Evolutionary conservation across 2,329 filamentous ascomycete species (phyloP).

Genomic region (Teratosphaeriaceae sp.): DNA sequence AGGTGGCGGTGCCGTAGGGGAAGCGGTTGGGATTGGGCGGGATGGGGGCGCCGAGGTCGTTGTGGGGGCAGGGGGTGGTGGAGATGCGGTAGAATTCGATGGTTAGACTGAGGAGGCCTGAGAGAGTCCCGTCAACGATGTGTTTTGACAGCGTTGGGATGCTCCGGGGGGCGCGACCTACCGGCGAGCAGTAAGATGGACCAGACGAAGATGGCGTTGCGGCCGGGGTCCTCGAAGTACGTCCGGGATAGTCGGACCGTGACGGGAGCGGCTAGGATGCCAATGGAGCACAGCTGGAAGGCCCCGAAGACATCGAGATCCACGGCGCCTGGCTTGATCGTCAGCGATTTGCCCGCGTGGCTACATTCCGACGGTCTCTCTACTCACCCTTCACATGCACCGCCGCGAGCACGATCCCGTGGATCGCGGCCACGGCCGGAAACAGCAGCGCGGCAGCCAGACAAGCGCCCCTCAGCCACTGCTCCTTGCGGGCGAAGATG

Average conservation of each 20-base stretch:
- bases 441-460: conserved; percentile 57
- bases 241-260: conserved; percentile 56
- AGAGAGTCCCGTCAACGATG: neutral
- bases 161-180: conserved; percentile 24
- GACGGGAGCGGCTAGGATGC: conserved; percentile 56
- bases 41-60: conserved; percentile 34
- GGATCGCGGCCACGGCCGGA: conserved; percentile 57
- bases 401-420: conserved; percentile 55
- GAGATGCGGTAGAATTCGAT: conserved; percentile 57
- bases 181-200: conserved; percentile 55
- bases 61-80: conserved; percentile 37
- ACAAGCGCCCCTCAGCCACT: conserved; percentile 58
- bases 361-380: no score
- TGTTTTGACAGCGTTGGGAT: conserved; percentile 2
- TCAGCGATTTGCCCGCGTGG: no score
- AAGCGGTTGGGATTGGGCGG: conserved; percentile 36
- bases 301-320: conserved; percentile 65
- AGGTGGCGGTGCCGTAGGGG: conserved; percentile 37
- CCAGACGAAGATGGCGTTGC: conserved; percentile 63
- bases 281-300: conserved; percentile 61
- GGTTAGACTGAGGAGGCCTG: conserved; percentile 54
- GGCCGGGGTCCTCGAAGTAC: conserved; percentile 57
- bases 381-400: conserved; percentile 52
- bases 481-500: conserved; percentile 53
- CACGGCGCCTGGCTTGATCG: conserved; percentile 45